Conservation (phyloP, 1,284 basidiomycete genomes). For the Sphaerobolus stellatus region DNA sequence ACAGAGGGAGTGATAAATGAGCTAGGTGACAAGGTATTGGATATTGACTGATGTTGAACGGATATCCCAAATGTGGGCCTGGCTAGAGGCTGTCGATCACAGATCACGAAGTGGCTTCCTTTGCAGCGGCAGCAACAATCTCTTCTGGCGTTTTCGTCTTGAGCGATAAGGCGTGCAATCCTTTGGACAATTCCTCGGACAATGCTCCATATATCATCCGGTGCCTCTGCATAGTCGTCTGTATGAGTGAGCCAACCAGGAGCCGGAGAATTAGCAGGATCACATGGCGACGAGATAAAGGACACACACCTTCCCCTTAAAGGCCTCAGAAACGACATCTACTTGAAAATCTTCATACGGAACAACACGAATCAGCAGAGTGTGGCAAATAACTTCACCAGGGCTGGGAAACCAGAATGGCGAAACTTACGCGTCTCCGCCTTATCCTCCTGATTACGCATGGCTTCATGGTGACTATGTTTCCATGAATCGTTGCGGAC, state of each 20-base stretch:
- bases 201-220: constrained; percentile 71
- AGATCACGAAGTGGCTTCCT: no score
- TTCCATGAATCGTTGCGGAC: constrained; percentile 76
- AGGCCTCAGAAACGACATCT: constrained; percentile 65
- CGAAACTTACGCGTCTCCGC: constrained; percentile 67
- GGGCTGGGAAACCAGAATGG: no score
- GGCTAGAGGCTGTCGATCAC: no score
- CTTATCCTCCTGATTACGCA: constrained; percentile 63
- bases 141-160: constrained; percentile 62
- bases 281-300: not conserved
- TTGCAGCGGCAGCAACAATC: not conserved
- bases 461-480: constrained; percentile 74
- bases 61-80: no score
- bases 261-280: constrained; percentile 11
- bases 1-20: no score
- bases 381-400: no score
- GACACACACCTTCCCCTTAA: constrained; percentile 63
- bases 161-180: constrained; percentile 74
- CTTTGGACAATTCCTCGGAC: constrained; percentile 61
- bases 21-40: no score
- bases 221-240: constrained; percentile 77
- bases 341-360: constrained; percentile 67
- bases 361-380: no score
- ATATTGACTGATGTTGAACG: no score
- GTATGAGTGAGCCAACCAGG: no score